Percentiles rank a stretch among this genome's conserved stretches.
These are phyloP conservation scores for Suzukiozyma palmioleophila DNA, from an alignment of 1,139 yeast species.

Conservation along the genomic window DNA sequence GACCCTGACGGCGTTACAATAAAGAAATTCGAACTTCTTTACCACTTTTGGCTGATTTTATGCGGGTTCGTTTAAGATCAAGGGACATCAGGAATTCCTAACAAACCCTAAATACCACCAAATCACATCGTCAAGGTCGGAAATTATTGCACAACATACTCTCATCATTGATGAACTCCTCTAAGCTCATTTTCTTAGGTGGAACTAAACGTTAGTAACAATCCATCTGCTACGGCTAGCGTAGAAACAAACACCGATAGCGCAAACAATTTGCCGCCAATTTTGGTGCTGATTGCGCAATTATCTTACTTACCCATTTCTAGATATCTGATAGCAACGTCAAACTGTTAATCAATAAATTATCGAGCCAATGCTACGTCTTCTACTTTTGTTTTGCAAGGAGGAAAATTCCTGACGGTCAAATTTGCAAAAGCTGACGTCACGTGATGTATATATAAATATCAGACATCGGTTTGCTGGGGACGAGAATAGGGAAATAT, in stretches of 20 bases:
- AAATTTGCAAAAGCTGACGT: background rate
- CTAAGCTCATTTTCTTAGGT: slow-evolving; percentile 48
- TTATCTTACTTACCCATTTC: slow-evolving; percentile 6
- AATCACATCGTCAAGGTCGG: too few relatives aligned
- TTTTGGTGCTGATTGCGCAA: background rate
- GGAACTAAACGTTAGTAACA: slow-evolving; percentile 20
- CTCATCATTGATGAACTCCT: slow-evolving; percentile 50
- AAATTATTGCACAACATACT: slow-evolving; percentile 29
- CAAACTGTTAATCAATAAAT: background rate
- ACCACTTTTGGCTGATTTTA: too few relatives aligned
- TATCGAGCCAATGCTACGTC: background rate
- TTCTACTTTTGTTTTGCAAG: background rate
- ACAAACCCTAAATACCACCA: too few relatives aligned
- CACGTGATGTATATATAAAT: background rate
- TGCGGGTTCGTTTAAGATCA: too few relatives aligned
- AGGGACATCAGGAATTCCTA: too few relatives aligned
- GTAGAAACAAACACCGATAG: background rate
- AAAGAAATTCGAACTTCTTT: too few relatives aligned
- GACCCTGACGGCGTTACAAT: too few relatives aligned
- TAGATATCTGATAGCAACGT: background rate
- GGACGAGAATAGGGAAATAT: background rate
- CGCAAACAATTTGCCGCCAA: background rate
- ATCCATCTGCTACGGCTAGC: background rate
- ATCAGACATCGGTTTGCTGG: background rate
- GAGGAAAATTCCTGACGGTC: slow-evolving; percentile 1